Evolutionary conservation across 768 basidiomycete genomes (phyloP).

Genomic region (Lactarius hengduanensis): DNA sequence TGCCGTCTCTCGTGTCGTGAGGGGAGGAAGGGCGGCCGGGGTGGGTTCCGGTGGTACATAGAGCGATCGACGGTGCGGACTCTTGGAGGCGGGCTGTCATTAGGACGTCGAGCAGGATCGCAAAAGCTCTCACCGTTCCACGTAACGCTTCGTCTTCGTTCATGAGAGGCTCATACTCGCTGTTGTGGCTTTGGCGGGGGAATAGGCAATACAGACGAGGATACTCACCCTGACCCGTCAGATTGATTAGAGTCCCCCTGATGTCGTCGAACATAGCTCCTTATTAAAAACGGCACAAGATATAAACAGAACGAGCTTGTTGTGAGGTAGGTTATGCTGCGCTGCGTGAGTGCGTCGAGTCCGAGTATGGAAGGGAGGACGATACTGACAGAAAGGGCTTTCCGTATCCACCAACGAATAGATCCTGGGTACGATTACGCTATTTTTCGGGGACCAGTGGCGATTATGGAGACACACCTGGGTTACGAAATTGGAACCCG

Average conservation of each 20-base stretch:
- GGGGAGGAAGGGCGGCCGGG: constrained; percentile 36
- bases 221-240: background rate
- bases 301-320: constrained; percentile 88
- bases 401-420: constrained; percentile 68
- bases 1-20: constrained; percentile 71
- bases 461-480: constrained; percentile 48
- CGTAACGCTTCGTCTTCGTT: constrained; percentile 28
- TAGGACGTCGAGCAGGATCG: background rate
- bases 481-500: constrained; percentile 81
- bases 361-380: constrained; percentile 5
- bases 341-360: constrained; percentile 11
- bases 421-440: constrained; percentile 34
- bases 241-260: background rate
- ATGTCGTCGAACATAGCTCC: constrained; percentile 33
- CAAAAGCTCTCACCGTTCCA: constrained; percentile 18
- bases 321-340: constrained; percentile 84
- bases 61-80: constrained; percentile 8
- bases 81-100: constrained; percentile 4
- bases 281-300: constrained; percentile 60
- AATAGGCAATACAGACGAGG: background rate
- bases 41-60: constrained; percentile 14
- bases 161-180: constrained; percentile 35
- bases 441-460: background rate
- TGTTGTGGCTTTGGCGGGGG: constrained; percentile 15
- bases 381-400: constrained; percentile 82